These are phyloP conservation scores for Oryza longistaminata DNA, from an alignment of 176 grass and related monocot species.

Conservation along the genomic window DNA sequence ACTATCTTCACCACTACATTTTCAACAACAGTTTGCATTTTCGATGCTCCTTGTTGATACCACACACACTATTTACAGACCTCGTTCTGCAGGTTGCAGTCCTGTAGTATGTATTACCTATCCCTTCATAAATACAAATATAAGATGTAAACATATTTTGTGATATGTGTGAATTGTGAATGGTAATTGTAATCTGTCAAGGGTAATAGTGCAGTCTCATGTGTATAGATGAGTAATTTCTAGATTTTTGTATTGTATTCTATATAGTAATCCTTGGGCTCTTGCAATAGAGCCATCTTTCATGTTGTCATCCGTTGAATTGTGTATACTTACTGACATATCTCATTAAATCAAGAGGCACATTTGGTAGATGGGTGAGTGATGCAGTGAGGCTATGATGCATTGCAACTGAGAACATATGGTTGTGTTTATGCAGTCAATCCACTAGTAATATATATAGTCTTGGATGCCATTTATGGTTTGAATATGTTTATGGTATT, in stretches of 20 bases:
- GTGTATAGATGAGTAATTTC: not conserved
- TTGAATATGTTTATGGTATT: slow-evolving; percentile 11
- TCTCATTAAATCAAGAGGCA: not conserved
- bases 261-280: not conserved
- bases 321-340: slow-evolving; percentile 2
- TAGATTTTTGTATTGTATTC: not conserved
- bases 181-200: not conserved
- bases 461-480: slow-evolving; percentile 7
- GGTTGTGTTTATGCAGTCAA: not conserved
- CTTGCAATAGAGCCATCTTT: not conserved
- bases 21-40: slow-evolving; percentile 17
- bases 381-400: not conserved
- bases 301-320: not conserved
- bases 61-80: not conserved
- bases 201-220: not conserved
- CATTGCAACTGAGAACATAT: not conserved
- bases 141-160: not conserved
- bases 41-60: not conserved
- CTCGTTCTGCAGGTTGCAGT: not conserved
- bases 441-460: not conserved
- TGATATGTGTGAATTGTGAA: not conserved
- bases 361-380: not conserved
- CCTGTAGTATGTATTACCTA: not conserved
- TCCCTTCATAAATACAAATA: not conserved
- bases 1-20: not conserved